phyloP scores from a whole-genome alignment of 495 filamentous ascomycete genomes.

The Beverwykella pulmonaria region DNA sequence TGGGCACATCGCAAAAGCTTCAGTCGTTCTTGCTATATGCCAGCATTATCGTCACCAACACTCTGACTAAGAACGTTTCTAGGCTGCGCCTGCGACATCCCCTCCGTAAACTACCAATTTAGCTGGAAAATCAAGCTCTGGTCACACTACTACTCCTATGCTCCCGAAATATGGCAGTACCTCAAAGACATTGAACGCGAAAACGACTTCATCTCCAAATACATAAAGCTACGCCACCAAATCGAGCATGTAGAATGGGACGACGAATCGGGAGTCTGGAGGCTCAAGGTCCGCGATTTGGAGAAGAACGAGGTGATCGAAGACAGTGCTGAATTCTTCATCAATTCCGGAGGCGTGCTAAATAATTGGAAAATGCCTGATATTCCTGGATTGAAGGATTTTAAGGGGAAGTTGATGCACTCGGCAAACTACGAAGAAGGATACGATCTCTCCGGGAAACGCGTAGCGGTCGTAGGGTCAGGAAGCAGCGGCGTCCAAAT shows the following conservation, averaged over 20 bases:
- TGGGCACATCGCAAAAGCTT: too few relatives aligned
- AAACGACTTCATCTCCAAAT: constrained; percentile 48
- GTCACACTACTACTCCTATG: constrained; percentile 49
- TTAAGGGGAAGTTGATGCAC: constrained; percentile 48
- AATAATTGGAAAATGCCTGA: constrained; percentile 48
- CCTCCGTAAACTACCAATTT: constrained; percentile 47
- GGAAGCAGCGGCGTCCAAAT: constrained; percentile 47
- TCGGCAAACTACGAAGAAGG: constrained; percentile 46
- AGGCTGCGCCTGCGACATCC: constrained; percentile 49
- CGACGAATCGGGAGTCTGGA: constrained; percentile 41
- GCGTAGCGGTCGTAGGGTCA: constrained; percentile 46
- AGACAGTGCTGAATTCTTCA: constrained; percentile 46
- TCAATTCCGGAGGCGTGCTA: constrained; percentile 48
- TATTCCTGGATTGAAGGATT: constrained; percentile 42
- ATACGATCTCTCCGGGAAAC: constrained; percentile 44
- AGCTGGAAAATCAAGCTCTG: constrained; percentile 49
- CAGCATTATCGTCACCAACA: not conserved
- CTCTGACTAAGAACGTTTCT: constrained; percentile 16
- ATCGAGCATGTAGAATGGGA: constrained; percentile 44
- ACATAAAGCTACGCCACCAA: constrained; percentile 44
- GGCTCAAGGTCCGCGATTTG: constrained; percentile 41
- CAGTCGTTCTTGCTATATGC: not conserved
- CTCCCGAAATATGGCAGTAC: constrained; percentile 50
- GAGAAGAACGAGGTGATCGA: constrained; percentile 40
- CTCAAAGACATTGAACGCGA: constrained; percentile 50